Conservation (phyloP, 768 basidiomycete species). For the Russula sp. region DNA sequence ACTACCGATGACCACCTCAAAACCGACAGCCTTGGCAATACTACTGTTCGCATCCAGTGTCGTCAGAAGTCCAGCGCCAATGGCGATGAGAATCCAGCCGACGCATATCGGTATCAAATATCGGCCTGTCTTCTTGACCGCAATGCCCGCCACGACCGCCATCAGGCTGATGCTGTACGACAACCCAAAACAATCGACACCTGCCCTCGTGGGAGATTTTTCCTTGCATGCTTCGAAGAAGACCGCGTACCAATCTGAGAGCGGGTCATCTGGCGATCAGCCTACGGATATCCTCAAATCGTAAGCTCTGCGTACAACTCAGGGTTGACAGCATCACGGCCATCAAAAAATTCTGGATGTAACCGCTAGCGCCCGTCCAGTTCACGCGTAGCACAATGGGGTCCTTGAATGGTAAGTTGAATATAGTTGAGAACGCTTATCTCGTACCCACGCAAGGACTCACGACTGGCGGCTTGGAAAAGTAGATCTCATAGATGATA, state of each 20-base stretch:
- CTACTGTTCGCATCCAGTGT: constrained; percentile 33
- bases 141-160: constrained; percentile 41
- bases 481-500: too few species aligned
- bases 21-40: constrained; percentile 27
- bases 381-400: too few species aligned
- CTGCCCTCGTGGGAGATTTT: constrained; percentile 39
- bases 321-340: constrained; percentile 31
- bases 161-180: constrained; percentile 41
- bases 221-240: constrained; percentile 44
- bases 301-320: constrained; percentile 9
- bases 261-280: not conserved
- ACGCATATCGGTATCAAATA: constrained; percentile 42
- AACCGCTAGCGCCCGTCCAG: too few species aligned
- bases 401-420: too few species aligned
- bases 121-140: constrained; percentile 37
- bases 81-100: constrained; percentile 39
- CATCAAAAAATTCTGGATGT: constrained; percentile 36
- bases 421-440: too few species aligned
- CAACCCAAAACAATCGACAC: constrained; percentile 39
- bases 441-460: too few species aligned
- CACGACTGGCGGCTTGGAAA: too few species aligned
- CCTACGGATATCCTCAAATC: too few species aligned
- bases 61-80: constrained; percentile 40
- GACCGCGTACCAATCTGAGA: constrained; percentile 41
- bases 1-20: constrained; percentile 33